Evolutionary conservation across 768 basidiomycete species (phyloP).

Genomic region (Porpolomopsis calyptriformis): DNA sequence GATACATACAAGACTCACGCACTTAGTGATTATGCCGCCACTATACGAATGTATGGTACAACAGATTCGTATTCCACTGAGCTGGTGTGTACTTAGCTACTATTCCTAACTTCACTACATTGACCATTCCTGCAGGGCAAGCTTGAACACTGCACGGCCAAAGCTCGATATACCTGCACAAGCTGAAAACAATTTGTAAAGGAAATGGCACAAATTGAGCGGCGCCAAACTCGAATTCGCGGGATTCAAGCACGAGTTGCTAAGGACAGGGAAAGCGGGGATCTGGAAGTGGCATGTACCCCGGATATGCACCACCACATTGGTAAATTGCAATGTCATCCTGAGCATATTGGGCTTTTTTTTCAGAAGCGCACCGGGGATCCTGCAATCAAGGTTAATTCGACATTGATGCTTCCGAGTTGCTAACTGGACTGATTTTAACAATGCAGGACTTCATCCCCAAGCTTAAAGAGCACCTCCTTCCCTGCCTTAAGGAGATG

Average conservation of each 20-base stretch:
- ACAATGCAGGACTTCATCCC: slow-evolving; percentile 16
- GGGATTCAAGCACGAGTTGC: slow-evolving; percentile 9
- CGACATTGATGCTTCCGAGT: not conserved
- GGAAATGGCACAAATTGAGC: slow-evolving; percentile 3
- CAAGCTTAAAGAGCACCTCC: slow-evolving; percentile 20
- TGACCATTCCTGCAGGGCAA: not conserved
- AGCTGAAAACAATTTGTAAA: not conserved
- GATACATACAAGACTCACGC: slow-evolving; percentile 23
- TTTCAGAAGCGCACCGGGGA: slow-evolving; percentile 9
- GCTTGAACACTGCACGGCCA: slow-evolving; percentile 3
- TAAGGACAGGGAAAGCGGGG: slow-evolving; percentile 11
- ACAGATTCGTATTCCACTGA: not conserved
- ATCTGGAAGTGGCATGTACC: slow-evolving; percentile 16
- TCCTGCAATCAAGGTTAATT: slow-evolving; percentile 11
- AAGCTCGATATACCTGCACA: not conserved
- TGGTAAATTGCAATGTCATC: slow-evolving; percentile 11
- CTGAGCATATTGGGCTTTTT: slow-evolving; percentile 9
- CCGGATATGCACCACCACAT: slow-evolving; percentile 15
- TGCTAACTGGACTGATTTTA: not conserved
- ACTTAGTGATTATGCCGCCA: slow-evolving; percentile 18
- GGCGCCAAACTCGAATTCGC: slow-evolving; percentile 7
- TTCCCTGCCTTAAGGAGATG: slow-evolving; percentile 10
- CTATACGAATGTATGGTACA: slow-evolving; percentile 17
- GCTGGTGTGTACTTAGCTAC: not conserved
- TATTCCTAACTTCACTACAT: not conserved